phyloP scores from a whole-genome alignment of 371 early-diverging fungal species.

The Thermomucor indicae-seudaticae region DNA sequence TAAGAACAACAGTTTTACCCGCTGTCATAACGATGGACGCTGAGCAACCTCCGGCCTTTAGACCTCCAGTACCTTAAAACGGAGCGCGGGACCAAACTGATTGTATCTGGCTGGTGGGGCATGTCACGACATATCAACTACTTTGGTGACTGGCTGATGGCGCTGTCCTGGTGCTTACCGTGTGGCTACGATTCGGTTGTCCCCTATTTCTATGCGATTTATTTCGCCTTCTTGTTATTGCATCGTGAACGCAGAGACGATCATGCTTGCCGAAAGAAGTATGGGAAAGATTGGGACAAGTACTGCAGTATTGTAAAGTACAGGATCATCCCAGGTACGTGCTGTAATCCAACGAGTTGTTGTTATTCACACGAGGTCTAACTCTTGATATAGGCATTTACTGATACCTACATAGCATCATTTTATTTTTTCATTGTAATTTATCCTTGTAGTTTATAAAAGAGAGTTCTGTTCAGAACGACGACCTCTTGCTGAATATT shows the following conservation, averaged over 20 bases:
- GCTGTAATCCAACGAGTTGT: no score
- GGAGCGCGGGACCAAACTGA: conserved; percentile 71
- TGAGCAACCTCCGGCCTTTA: conserved; percentile 5
- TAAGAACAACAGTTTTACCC: conserved; percentile 17
- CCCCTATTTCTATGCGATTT: conserved; percentile 91
- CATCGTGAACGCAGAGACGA: conserved; percentile 91
- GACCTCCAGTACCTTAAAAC: conserved; percentile 84
- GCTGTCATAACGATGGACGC: neutral
- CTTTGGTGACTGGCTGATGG: conserved; percentile 86
- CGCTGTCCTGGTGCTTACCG: conserved; percentile 77
- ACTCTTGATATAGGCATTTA: no score
- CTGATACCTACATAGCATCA: no score
- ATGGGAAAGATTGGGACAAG: conserved; percentile 89
- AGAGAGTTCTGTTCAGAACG: no score
- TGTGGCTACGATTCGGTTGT: conserved; percentile 61
- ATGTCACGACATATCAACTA: conserved; percentile 91
- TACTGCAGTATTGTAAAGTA: conserved; percentile 83
- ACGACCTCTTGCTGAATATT: no score
- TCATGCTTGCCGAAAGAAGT: conserved; percentile 82
- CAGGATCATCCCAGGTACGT: conserved; percentile 75
- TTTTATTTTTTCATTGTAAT: no score
- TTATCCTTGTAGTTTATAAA: no score
- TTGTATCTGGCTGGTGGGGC: conserved; percentile 94
- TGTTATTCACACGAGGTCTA: no score
- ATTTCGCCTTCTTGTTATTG: conserved; percentile 83